These are phyloP conservation scores for Choanephora cucurbitarum DNA, from an alignment of 371 early-diverging fungal genomes.

Conservation along the genomic window DNA sequence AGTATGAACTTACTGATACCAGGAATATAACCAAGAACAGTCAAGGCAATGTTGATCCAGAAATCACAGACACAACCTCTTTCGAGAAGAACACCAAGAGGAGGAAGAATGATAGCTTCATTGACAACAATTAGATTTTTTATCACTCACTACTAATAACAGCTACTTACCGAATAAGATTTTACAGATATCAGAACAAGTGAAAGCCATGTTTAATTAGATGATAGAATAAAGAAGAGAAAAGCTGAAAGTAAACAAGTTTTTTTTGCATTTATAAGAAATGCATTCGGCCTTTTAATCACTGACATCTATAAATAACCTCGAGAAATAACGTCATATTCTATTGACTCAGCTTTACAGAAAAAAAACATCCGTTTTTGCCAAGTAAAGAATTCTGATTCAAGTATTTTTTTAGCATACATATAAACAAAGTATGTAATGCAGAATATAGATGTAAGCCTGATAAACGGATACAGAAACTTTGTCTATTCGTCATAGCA, in stretches of 20 bases:
- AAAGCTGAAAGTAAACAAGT: constrained; percentile 5
- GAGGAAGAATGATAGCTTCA: constrained; percentile 48
- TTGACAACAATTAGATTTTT: background rate
- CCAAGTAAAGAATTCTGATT: constrained; percentile 3
- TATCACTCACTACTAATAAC: background rate
- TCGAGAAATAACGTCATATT: too few species aligned
- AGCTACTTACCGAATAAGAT: constrained; percentile 35
- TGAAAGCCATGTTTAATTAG: constrained; percentile 34
- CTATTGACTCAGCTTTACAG: background rate
- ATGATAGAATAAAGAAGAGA: constrained; percentile 7
- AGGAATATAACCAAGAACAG: constrained; percentile 79
- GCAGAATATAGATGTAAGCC: too few species aligned
- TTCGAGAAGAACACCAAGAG: constrained; percentile 69
- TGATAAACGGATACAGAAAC: too few species aligned
- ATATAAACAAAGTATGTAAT: too few species aligned
- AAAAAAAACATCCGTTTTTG: background rate
- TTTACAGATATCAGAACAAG: constrained; percentile 48
- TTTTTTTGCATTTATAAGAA: constrained; percentile 2
- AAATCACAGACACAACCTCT: constrained; percentile 75
- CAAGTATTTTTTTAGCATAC: too few species aligned
- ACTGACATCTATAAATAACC: too few species aligned
- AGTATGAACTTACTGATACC: constrained; percentile 68
- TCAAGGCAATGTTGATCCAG: constrained; percentile 77
- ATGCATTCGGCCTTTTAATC: too few species aligned
- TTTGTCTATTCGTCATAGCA: too few species aligned